Conservation (phyloP, 2,329 filamentous ascomycete genomes). For the Fusarium napiforme region DNA sequence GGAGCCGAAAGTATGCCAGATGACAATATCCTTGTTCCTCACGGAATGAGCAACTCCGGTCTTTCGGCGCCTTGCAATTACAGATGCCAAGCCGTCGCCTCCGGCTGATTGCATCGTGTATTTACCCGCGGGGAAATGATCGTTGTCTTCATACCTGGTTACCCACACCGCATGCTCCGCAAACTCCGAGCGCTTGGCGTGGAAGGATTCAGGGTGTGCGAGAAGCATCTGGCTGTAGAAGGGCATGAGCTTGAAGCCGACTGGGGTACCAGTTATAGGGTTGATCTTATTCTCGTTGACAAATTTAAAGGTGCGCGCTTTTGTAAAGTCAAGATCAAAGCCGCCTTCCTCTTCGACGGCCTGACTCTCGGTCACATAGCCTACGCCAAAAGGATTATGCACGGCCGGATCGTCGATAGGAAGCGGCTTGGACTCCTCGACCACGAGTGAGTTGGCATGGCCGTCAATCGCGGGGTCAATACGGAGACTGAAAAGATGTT, state of each 20-base stretch:
- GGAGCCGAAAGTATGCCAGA: constrained; percentile 69
- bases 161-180: constrained; percentile 58
- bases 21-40: constrained; percentile 63
- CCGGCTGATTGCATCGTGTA: constrained; percentile 61
- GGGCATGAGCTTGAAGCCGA: constrained; percentile 59
- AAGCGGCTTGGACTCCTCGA: constrained; percentile 55
- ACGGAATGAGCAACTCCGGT: constrained; percentile 51
- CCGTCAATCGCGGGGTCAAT: constrained; percentile 75
- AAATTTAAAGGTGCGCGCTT: constrained; percentile 61
- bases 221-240: constrained; percentile 59
- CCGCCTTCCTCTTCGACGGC: constrained; percentile 56
- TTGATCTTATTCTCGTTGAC: constrained; percentile 58
- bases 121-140: constrained; percentile 55
- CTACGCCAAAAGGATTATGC: constrained; percentile 64
- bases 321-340: constrained; percentile 61
- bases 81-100: constrained; percentile 51
- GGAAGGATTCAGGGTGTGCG: constrained; percentile 52
- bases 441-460: constrained; percentile 62
- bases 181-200: constrained; percentile 56
- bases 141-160: constrained; percentile 56
- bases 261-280: constrained; percentile 54
- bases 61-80: constrained; percentile 39
- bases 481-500: constrained; percentile 73
- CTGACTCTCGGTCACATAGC: constrained; percentile 56
- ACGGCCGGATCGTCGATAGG: constrained; percentile 54